These are phyloP conservation scores for Neltuma alba DNA, from an alignment of 306 rosid species.

Conservation along the genomic window DNA sequence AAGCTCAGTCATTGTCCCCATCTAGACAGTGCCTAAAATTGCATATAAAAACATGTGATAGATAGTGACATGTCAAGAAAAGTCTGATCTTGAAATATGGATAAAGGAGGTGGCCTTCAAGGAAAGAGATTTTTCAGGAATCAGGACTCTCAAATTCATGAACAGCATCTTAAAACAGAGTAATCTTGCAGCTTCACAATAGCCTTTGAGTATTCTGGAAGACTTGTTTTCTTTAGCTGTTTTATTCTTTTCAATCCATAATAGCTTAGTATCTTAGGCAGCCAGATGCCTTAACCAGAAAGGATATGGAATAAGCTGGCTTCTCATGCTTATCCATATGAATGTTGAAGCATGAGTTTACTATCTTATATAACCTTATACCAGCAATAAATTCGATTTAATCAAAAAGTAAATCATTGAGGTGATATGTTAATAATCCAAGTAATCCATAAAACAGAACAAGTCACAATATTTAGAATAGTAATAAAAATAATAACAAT, in stretches of 20 bases:
- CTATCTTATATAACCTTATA: not conserved
- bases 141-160: slow-evolving; percentile 8
- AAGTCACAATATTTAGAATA: not conserved
- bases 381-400: not conserved
- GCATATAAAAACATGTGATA: slow-evolving; percentile 3
- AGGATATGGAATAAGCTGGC: not conserved
- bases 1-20: slow-evolving; percentile 47
- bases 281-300: not conserved
- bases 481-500: not conserved
- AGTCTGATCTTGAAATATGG: not conserved
- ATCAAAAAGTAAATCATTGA: not conserved
- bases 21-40: slow-evolving; percentile 19
- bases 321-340: not conserved
- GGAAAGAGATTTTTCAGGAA: slow-evolving; percentile 18
- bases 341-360: not conserved
- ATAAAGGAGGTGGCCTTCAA: slow-evolving; percentile 30
- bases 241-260: not conserved
- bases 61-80: slow-evolving; percentile 6
- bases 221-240: not conserved
- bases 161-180: not conserved
- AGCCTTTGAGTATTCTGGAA: not conserved
- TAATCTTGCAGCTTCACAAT: not conserved
- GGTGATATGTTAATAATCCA: not conserved
- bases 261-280: not conserved
- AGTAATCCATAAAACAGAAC: not conserved